phyloP scores from a whole-genome alignment of 257 asterid species.

The Coffea canephora region DNA sequence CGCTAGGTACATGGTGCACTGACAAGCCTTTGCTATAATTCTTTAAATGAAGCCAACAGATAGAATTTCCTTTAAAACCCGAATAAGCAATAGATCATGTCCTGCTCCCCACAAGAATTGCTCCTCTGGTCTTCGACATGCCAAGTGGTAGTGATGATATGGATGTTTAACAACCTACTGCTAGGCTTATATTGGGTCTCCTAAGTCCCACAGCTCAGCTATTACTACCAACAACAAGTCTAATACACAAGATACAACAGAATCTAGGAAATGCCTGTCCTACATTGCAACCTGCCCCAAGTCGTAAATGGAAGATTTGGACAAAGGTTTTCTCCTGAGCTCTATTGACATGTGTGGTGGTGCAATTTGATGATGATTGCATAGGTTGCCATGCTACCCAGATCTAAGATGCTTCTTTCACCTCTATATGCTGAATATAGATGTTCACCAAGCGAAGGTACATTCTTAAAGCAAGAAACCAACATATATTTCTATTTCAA shows the following conservation, averaged over 20 bases:
- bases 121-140: not conserved
- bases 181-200: not conserved
- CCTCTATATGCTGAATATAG: not conserved
- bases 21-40: slow-evolving; percentile 4
- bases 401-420: not conserved
- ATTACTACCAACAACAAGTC: not conserved
- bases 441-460: not conserved
- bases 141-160: not conserved
- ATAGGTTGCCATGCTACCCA: not conserved
- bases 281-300: not conserved
- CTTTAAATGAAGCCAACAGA: not conserved
- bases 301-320: too few relatives aligned
- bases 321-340: not conserved
- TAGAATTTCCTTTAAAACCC: not conserved
- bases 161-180: not conserved
- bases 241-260: not conserved
- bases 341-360: not conserved
- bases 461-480: not conserved
- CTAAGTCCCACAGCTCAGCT: not conserved
- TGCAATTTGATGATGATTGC: not conserved
- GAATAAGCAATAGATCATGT: not conserved
- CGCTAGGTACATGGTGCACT: not conserved
- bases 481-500: not conserved
- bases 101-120: not conserved
- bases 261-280: not conserved